Evolutionary conservation across 768 basidiomycete genomes (phyloP).

Genomic region (Chlorophyllum brunneum): DNA sequence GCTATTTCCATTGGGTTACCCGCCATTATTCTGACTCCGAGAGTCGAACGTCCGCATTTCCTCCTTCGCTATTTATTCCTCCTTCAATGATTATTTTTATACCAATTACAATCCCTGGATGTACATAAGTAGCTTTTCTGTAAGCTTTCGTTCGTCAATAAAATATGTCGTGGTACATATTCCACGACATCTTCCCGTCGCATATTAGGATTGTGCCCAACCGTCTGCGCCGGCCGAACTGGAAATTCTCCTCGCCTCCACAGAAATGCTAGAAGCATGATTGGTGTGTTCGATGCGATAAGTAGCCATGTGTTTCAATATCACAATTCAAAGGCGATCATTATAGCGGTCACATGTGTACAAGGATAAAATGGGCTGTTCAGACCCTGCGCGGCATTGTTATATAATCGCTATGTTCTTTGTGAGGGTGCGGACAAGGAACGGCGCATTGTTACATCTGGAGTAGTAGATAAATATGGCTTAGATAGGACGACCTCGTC

Average conservation of each 20-base stretch:
- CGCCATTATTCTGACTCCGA: background rate
- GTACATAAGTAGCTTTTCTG: conserved; percentile 8
- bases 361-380: too few relatives aligned
- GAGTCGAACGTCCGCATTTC: background rate
- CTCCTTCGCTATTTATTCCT: background rate
- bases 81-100: conserved; percentile 1
- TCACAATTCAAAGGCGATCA: too few relatives aligned
- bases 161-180: conserved; percentile 6
- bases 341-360: too few relatives aligned
- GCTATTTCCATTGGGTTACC: background rate
- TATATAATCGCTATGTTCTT: too few relatives aligned
- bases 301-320: too few relatives aligned
- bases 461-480: background rate
- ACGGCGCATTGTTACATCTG: background rate
- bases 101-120: background rate
- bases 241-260: too few relatives aligned
- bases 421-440: too few relatives aligned
- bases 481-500: background rate
- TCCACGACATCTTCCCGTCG: conserved; percentile 3
- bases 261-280: too few relatives aligned
- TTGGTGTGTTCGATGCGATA: too few relatives aligned
- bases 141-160: conserved; percentile 7
- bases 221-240: too few relatives aligned
- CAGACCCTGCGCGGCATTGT: too few relatives aligned
- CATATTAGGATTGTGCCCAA: too few relatives aligned